Evolutionary conservation across 2,329 filamentous ascomycete genomes (phyloP).

Genomic region (Aspergillus phoenicis): DNA sequence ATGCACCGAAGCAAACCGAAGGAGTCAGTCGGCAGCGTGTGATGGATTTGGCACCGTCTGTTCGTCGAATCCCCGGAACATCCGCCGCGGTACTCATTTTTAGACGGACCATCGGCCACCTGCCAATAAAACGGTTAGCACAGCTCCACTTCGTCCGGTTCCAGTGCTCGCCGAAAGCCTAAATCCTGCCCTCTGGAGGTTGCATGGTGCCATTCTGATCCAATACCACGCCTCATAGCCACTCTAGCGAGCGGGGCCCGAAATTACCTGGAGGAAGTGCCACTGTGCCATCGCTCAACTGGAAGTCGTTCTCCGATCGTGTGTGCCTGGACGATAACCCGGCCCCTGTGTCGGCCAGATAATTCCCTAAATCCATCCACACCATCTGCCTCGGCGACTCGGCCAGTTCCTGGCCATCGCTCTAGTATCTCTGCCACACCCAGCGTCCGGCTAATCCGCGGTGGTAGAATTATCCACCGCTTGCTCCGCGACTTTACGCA

Average conservation of each 20-base stretch:
- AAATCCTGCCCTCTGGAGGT: not conserved
- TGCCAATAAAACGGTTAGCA: not conserved
- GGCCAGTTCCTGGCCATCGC: not conserved
- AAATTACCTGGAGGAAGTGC: not conserved
- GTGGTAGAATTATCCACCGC: constrained; percentile 1
- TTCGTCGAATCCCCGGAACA: not conserved
- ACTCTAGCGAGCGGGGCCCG: not conserved
- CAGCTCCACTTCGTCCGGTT: not conserved
- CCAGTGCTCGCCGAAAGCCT: not conserved
- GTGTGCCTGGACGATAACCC: not conserved
- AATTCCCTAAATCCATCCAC: not conserved
- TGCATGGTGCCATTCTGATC: not conserved
- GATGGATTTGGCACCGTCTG: not conserved
- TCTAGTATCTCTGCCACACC: not conserved
- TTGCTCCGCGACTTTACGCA: constrained; percentile 11
- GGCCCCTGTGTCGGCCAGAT: not conserved
- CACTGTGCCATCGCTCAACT: not conserved
- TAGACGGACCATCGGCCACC: not conserved
- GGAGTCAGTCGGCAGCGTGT: not conserved
- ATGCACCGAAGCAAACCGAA: too few species aligned
- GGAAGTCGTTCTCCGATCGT: not conserved
- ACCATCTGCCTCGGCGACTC: not conserved
- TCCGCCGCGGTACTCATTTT: not conserved
- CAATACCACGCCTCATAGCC: not conserved
- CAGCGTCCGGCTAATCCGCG: not conserved